A percentile compares a stretch with the other conserved stretches of the same genome.
phyloP scores from a whole-genome alignment of 495 filamentous ascomycete genomes.

The Penicillium simplicissimum region DNA sequence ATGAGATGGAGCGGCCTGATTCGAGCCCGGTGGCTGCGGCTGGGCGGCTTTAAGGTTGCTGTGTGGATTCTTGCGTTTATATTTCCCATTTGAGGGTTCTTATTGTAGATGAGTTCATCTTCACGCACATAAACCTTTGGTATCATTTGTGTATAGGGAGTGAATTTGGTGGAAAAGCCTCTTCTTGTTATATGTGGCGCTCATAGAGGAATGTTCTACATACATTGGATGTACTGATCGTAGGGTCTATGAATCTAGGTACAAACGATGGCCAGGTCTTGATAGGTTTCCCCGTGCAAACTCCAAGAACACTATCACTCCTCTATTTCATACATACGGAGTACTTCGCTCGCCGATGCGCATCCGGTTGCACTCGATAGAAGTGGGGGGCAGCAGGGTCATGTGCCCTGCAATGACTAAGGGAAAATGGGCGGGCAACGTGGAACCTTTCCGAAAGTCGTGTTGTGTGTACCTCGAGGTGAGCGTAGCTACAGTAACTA shows the following conservation, averaged over 20 bases:
- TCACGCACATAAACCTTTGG: slow-evolving; percentile 9
- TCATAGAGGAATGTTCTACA: neutral
- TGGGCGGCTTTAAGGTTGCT: slow-evolving; percentile 2
- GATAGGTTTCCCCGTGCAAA: neutral
- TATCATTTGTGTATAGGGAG: neutral
- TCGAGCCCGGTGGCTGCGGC: slow-evolving; percentile 9
- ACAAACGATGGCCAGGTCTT: neutral
- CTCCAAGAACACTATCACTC: neutral
- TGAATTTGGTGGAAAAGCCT: neutral
- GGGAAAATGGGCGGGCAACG: neutral
- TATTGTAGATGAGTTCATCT: slow-evolving; percentile 4
- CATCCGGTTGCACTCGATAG: neutral
- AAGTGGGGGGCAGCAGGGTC: neutral
- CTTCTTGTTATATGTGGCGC: neutral
- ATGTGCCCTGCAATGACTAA: neutral
- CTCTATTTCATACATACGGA: neutral
- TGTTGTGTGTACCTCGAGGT: neutral
- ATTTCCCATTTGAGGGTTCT: neutral
- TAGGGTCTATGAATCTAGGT: too few relatives aligned
- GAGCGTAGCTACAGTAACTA: neutral
- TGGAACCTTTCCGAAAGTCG: neutral
- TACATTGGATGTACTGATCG: neutral
- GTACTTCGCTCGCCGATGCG: neutral
- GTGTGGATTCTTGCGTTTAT: neutral
- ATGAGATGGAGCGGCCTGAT: slow-evolving; percentile 69